Evolutionary conservation across 805 yeast species (phyloP), one percentile per base, ranked within the genome.

Genomic region (Diddensiella caesifluorescens): DNA sequence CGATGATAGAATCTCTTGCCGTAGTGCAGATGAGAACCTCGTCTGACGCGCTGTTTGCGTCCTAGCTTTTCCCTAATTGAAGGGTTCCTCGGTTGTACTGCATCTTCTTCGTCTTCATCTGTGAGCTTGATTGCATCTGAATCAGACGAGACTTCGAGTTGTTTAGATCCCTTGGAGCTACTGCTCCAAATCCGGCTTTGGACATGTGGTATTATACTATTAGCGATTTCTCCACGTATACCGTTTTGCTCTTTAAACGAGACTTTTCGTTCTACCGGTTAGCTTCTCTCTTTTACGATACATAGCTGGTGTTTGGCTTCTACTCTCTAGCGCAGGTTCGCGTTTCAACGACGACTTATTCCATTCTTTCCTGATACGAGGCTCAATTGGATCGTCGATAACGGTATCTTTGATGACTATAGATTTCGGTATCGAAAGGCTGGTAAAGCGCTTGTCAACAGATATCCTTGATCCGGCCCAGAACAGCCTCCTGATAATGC

Each of bases 401-500:
- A 29, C 35, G 4, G 38, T 32, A 10, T 33, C 34, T n/a, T 15
- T 12, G 22, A 29, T 19, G 6, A 29, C 16, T n/a, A 48, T 39
- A 12, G 48, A 16, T 16, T 39, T 21, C 4, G 54, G 54, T 9
- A 41, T 31, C 12, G 22, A 7, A 16, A 50, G 36, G 5, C 39
- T 40, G 5, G 33, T 15, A 19, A 48, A 41, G 13, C 31, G 22
- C 6, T 31, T 39, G 15, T 42, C 41, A 9, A 43, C 35, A 16
- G 37, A 21, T 9, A 51, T 39, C 6, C 28, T 19, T 16, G 41
- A 27, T 1, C 55, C 53, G 6, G 33, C 23, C 53, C 55, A 49
- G 32, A 51, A 51, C 29, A 51, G 38, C 13, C 41, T 28, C 10
- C 55, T 36, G 3, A 45, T 25, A 10, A 43, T 26, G 21, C 41